phyloP scores from a whole-genome alignment of 176 grass and related monocot genomes.

The Musa schizocarpa region DNA sequence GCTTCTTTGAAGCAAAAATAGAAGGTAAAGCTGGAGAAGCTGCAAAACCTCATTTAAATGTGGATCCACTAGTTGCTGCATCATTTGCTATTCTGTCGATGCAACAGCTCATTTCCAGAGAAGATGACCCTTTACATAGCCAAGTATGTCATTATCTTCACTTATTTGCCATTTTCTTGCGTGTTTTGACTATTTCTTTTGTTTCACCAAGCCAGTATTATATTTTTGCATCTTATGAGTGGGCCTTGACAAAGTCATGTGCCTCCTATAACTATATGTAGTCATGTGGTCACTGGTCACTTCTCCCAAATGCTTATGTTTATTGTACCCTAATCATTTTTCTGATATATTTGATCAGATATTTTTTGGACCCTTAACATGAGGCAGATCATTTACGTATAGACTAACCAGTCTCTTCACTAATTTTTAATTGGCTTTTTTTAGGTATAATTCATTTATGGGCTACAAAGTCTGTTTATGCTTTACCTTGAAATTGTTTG shows the following conservation, averaged over 20 bases:
- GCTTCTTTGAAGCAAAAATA: slow-evolving; percentile 65
- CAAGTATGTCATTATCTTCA: slow-evolving; percentile 39
- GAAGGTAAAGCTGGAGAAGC: slow-evolving; percentile 72
- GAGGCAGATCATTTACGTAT: not conserved
- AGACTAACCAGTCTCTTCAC: not conserved
- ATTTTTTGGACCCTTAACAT: not conserved
- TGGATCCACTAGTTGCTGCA: slow-evolving; percentile 62
- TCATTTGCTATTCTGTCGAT: slow-evolving; percentile 56
- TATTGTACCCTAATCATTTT: not conserved
- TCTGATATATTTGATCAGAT: not conserved
- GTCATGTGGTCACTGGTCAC: not conserved
- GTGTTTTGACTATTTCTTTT: not conserved
- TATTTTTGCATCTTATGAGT: not conserved
- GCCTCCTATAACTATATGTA: not conserved
- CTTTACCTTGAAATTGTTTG: not conserved
- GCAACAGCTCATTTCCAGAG: slow-evolving; percentile 73
- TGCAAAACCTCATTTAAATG: slow-evolving; percentile 63
- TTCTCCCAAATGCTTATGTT: not conserved
- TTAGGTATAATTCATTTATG: not conserved
- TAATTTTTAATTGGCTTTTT: not conserved
- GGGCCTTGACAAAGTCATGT: not conserved
- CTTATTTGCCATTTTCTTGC: not conserved
- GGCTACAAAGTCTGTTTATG: not conserved
- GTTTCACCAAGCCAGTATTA: not conserved
- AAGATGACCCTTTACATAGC: slow-evolving; percentile 81